These are phyloP conservation scores for Cordyceps fumosorosea DNA, from an alignment of 2,329 filamentous ascomycete species.

Conservation along the genomic window DNA sequence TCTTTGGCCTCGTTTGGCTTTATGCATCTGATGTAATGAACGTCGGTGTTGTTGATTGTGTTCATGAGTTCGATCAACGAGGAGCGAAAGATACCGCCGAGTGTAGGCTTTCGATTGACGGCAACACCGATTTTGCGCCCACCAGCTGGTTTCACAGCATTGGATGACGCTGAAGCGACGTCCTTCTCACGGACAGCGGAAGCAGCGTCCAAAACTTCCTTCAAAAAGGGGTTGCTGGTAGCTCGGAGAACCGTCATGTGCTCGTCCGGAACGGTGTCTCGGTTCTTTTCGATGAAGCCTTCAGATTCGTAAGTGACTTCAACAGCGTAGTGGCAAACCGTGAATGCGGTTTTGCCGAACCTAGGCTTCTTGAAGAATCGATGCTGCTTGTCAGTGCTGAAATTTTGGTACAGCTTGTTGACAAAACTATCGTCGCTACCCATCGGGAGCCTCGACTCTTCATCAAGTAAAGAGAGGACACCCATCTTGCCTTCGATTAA, in stretches of 20 bases:
- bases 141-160: conserved; percentile 71
- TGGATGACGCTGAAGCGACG: conserved; percentile 52
- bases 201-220: conserved; percentile 77
- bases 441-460: conserved; percentile 95
- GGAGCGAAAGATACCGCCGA: conserved; percentile 97
- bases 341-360: conserved; percentile 96
- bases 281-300: conserved; percentile 98
- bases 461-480: conserved; percentile 84
- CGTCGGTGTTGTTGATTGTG: conserved; percentile 96
- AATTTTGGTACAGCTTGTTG: conserved; percentile 92
- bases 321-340: conserved; percentile 95
- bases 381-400: conserved; percentile 72
- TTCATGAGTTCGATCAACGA: conserved; percentile 96
- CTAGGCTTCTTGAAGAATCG: conserved; percentile 98
- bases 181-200: conserved; percentile 88
- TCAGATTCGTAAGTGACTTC: conserved; percentile 99
- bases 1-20: conserved; percentile 97
- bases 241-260: conserved; percentile 88
- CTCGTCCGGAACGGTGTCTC: conserved; percentile 96
- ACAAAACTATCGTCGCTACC: conserved; percentile 96
- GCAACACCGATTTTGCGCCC: conserved; percentile 86
- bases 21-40: conserved; percentile 98
- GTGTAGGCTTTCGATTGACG: conserved; percentile 90
- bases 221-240: conserved; percentile 79
- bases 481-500: conserved; percentile 95